Percentiles rank a stretch among this genome's conserved stretches.
Conservation (phyloP, 1,284 basidiomycete genomes). For the Moesziomyces globuligerus region DNA sequence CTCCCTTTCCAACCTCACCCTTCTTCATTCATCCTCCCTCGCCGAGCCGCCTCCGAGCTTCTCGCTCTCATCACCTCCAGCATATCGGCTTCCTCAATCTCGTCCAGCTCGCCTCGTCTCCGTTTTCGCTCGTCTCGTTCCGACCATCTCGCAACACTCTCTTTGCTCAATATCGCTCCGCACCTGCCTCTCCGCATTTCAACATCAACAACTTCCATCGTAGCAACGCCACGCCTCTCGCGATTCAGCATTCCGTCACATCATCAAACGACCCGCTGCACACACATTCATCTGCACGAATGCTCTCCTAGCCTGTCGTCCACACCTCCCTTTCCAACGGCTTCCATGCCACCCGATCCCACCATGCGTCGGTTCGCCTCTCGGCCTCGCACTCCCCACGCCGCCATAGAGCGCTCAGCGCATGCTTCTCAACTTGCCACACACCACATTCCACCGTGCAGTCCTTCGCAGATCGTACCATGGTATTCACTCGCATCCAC, state of each 20-base stretch:
- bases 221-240: too few relatives aligned
- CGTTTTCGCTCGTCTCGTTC: constrained; percentile 2
- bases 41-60: too few relatives aligned
- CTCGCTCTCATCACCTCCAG: not conserved
- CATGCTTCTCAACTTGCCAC: not conserved
- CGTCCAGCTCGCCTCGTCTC: not conserved
- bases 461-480: not conserved
- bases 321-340: constrained; percentile 8
- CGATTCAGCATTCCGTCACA: too few relatives aligned
- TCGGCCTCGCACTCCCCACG: constrained; percentile 10
- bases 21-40: too few relatives aligned
- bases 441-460: not conserved
- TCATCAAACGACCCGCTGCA: not conserved
- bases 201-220: too few relatives aligned
- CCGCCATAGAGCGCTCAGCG: not conserved
- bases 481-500: too few relatives aligned
- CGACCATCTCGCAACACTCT: constrained; percentile 9
- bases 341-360: constrained; percentile 4
- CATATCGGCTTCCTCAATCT: not conserved
- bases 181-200: too few relatives aligned
- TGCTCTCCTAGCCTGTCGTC: constrained; percentile 3
- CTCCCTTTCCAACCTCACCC: too few relatives aligned
- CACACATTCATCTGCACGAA: constrained; percentile 9
- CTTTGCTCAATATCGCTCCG: too few relatives aligned
- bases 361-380: constrained; percentile 22